Percentiles rank a stretch among this genome's conserved stretches.
These are phyloP conservation scores for Pichia terricola DNA, from an alignment of 1,139 yeast species.

Conservation along the genomic window DNA sequence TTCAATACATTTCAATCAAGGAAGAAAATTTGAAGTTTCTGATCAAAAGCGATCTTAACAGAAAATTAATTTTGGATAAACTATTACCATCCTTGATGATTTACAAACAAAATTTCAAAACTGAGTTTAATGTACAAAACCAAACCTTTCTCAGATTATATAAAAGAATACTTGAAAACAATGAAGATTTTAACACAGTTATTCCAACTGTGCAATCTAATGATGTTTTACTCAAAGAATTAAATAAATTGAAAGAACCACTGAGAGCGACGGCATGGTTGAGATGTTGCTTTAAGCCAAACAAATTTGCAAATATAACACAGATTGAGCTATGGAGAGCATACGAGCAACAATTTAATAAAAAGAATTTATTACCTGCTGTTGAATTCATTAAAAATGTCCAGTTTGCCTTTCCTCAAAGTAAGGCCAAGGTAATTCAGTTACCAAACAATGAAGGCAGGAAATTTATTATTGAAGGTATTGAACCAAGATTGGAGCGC, in stretches of 20 bases:
- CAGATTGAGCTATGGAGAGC: conserved; percentile 96
- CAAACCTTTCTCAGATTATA: conserved; percentile 28
- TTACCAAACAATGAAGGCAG: conserved; percentile 42
- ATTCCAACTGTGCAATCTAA: conserved; percentile 6
- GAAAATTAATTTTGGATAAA: conserved; percentile 42
- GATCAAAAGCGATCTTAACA: conserved; percentile 21
- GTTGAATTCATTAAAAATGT: conserved; percentile 95
- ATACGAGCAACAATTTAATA: conserved; percentile 73
- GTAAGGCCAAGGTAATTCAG: conserved; percentile 86
- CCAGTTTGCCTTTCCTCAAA: conserved; percentile 79
- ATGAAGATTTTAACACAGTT: conserved; percentile 21
- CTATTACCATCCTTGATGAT: conserved; percentile 57
- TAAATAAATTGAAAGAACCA: conserved; percentile 71
- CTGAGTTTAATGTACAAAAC: conserved; percentile 29
- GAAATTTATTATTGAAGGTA: conserved; percentile 86
- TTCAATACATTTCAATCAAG: conserved; percentile 42
- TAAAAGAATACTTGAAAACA: conserved; percentile 32
- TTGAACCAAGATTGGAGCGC: conserved; percentile 52
- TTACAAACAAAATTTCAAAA: conserved; percentile 34
- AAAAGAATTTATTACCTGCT: conserved; percentile 69
- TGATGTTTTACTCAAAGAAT: conserved; percentile 48
- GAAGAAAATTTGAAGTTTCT: conserved; percentile 9
- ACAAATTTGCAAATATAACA: conserved; percentile 72
- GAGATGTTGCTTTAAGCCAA: conserved; percentile 82
- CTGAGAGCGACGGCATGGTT: conserved; percentile 92